Percentiles rank a stretch among this genome's conserved stretches.
phyloP scores from a whole-genome alignment of 1,284 basidiomycete species.

The Tilletiaria anomala region DNA sequence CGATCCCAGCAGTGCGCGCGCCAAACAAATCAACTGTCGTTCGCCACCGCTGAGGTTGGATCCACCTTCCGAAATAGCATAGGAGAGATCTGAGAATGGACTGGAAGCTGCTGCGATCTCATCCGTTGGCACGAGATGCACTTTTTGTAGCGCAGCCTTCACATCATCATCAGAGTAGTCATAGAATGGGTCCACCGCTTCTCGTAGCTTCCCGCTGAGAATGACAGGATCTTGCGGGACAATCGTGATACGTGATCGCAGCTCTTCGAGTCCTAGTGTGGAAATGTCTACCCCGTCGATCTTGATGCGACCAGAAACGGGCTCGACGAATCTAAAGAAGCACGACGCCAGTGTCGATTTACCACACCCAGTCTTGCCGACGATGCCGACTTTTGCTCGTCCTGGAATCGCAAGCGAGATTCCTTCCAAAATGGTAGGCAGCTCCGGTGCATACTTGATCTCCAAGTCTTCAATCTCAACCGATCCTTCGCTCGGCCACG shows the following conservation, averaged over 20 bases:
- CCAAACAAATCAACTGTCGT: conserved; percentile 32
- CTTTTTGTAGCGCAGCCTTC: conserved; percentile 11
- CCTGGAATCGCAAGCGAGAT: conserved; percentile 46
- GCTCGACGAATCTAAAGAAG: conserved; percentile 29
- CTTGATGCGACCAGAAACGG: conserved; percentile 11
- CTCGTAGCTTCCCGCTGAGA: conserved; percentile 25
- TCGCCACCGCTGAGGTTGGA: conserved; percentile 11
- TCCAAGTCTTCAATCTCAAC: conserved; percentile 43
- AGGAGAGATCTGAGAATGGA: too few species aligned
- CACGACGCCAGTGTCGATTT: conserved; percentile 35
- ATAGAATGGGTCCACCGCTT: conserved; percentile 21
- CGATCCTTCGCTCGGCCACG: conserved; percentile 44
- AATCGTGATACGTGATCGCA: conserved; percentile 45
- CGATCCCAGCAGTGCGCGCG: conserved; percentile 25
- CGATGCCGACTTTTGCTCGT: conserved; percentile 70
- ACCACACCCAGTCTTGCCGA: conserved; percentile 50
- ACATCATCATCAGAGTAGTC: conserved; percentile 21
- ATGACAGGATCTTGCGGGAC: conserved; percentile 41
- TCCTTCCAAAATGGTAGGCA: conserved; percentile 44
- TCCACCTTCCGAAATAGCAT: background rate
- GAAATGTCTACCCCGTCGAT: conserved; percentile 42
- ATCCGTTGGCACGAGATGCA: conserved; percentile 13
- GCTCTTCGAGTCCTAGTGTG: conserved; percentile 42
- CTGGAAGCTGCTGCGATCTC: too few species aligned
- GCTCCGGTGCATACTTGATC: conserved; percentile 43